Conservation (phyloP, 192 early-diverging fungal genomes). For the Coemansia sp. region DNA sequence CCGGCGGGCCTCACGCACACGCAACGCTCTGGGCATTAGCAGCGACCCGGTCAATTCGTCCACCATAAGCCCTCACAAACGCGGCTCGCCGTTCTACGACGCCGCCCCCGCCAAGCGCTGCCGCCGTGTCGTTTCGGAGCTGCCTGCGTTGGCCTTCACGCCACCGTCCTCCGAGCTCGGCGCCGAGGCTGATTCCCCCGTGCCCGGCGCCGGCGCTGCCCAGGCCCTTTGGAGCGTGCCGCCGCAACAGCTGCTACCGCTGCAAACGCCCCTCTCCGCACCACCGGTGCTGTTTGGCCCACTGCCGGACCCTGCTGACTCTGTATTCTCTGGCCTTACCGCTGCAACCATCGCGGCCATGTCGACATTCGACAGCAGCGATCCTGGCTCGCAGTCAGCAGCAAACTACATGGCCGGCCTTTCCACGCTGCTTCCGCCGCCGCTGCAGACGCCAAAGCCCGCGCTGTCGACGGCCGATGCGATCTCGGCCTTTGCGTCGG, state of each 20-base stretch:
- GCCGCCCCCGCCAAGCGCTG: constrained; percentile 18
- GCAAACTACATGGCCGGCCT: not conserved
- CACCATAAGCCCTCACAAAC: constrained; percentile 11
- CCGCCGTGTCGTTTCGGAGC: constrained; percentile 37
- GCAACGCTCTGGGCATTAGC: constrained; percentile 18
- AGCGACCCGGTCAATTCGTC: not conserved
- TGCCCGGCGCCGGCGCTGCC: not conserved
- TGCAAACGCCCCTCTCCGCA: not conserved
- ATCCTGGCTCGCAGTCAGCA: no score
- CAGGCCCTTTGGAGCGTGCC: not conserved
- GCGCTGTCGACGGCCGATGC: not conserved
- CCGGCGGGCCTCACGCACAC: constrained; percentile 1
- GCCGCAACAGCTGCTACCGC: not conserved
- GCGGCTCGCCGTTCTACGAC: not conserved
- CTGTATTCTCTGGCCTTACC: constrained; percentile 8
- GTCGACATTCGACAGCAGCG: constrained; percentile 6
- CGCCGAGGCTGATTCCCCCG: not conserved
- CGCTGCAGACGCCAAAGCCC: not conserved
- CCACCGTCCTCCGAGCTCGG: not conserved
- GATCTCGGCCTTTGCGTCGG: constrained; percentile 9
- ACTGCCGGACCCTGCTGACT: not conserved
- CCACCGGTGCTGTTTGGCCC: not conserved
- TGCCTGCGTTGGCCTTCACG: constrained; percentile 15
- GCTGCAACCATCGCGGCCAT: constrained; percentile 32
- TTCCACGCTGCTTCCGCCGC: not conserved